phyloP scores from a whole-genome alignment of 805 yeast species.

The Yueomyces sinensis region DNA sequence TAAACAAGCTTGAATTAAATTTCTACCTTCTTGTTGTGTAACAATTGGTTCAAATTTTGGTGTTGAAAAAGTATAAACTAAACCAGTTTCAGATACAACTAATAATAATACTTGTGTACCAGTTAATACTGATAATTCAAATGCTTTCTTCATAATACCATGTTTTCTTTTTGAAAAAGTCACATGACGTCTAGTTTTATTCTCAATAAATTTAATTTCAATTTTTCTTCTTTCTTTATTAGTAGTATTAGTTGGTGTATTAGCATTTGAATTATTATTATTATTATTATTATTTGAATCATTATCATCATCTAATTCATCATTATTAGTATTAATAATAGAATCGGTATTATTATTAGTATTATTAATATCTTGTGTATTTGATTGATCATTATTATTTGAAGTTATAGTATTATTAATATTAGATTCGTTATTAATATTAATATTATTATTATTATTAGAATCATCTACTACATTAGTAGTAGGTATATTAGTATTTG shows the following conservation, averaged over 20 bases:
- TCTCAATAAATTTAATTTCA: conserved; percentile 92
- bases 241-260: neutral
- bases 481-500: too few species aligned
- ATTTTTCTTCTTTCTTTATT: conserved; percentile 69
- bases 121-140: conserved; percentile 86
- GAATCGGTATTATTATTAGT: neutral
- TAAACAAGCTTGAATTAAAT: conserved; percentile 89
- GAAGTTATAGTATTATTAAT: too few species aligned
- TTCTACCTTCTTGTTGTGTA: conserved; percentile 92
- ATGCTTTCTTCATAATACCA: conserved; percentile 97
- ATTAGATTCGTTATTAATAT: too few species aligned
- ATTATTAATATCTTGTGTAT: neutral
- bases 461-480: too few species aligned
- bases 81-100: conserved; percentile 93
- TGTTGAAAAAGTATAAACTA: conserved; percentile 93
- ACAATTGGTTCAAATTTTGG: conserved; percentile 96
- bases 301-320: too few species aligned
- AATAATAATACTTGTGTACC: conserved; percentile 91
- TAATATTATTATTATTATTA: too few species aligned
- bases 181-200: conserved; percentile 92
- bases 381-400: neutral
- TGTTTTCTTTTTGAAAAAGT: conserved; percentile 96
- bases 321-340: neutral
- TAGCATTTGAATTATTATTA: neutral
- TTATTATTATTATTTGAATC: neutral